These are phyloP conservation scores for Hypoxylon lienhwacheense DNA, from an alignment of 495 filamentous ascomycete species.

Conservation along the genomic window DNA sequence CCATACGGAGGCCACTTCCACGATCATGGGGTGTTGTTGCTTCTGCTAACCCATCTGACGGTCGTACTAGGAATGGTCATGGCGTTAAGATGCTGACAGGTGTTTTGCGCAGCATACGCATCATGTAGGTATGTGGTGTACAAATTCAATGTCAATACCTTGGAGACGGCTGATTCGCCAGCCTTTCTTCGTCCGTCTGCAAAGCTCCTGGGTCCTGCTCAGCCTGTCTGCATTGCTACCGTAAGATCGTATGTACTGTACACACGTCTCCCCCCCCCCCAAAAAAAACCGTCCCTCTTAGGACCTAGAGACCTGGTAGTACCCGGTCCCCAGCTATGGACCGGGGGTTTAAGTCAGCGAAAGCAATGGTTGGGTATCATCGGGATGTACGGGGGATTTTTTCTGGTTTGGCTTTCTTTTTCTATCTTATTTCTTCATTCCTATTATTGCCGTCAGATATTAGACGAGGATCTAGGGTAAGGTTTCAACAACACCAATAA, in stretches of 20 bases:
- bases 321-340: conserved; percentile 6
- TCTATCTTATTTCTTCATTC: conserved; percentile 11
- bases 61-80: too few relatives aligned
- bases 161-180: conserved; percentile 22
- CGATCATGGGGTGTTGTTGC: too few relatives aligned
- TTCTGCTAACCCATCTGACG: too few relatives aligned
- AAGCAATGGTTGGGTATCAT: conserved; percentile 8
- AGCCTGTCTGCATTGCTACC: conserved; percentile 25
- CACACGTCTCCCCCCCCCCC: conserved; percentile 8
- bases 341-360: conserved; percentile 7
- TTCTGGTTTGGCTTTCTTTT: conserved; percentile 1
- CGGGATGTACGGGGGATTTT: conserved; percentile 23
- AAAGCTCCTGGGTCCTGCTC: conserved; percentile 19
- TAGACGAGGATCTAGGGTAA: conserved; percentile 16
- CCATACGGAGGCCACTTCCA: too few relatives aligned
- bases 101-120: neutral
- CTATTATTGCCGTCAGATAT: conserved; percentile 11
- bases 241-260: conserved; percentile 27
- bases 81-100: conserved; percentile 30
- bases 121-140: neutral
- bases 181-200: conserved; percentile 25
- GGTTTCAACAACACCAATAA: conserved; percentile 19
- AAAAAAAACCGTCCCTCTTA: too few relatives aligned
- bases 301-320: too few relatives aligned
- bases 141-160: neutral